A percentile compares a stretch with the other conserved stretches of the same genome.
phyloP scores from a whole-genome alignment of 129 eudicot species.

The Erigeron canadensis region DNA sequence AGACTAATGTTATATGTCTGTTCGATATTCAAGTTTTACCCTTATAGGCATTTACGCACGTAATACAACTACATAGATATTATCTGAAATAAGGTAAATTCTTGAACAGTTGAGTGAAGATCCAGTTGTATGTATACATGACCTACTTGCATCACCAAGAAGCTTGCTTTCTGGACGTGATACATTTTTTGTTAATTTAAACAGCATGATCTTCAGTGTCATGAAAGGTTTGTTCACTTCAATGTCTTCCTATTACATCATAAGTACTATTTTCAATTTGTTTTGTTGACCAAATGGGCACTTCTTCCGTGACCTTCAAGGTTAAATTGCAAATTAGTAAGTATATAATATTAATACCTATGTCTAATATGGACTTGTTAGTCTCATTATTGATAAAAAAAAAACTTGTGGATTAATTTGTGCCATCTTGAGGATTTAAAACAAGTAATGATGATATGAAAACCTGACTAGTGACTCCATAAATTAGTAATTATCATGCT shows the following conservation, averaged over 20 bases:
- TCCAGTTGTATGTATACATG: constrained; percentile 53
- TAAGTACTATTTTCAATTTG: constrained; percentile 6
- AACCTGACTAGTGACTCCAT: too few species aligned
- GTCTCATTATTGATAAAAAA: constrained; percentile 2
- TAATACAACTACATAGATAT: constrained; percentile 7
- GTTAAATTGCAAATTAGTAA: constrained; percentile 9
- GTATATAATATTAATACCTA: background rate
- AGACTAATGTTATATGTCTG: background rate
- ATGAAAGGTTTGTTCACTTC: constrained; percentile 58
- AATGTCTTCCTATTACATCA: constrained; percentile 14
- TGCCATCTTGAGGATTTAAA: background rate
- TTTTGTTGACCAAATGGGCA: background rate
- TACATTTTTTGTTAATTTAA: constrained; percentile 57
- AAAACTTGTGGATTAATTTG: background rate
- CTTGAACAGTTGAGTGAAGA: constrained; percentile 65
- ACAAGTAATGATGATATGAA: too few species aligned
- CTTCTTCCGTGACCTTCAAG: background rate
- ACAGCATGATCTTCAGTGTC: constrained; percentile 58
- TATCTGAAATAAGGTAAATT: constrained; percentile 21
- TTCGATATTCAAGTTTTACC: background rate
- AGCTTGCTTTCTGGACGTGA: constrained; percentile 79
- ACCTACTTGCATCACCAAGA: constrained; percentile 67
- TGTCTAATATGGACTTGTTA: constrained; percentile 10
- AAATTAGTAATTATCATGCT: too few species aligned
- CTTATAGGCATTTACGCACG: background rate